These are phyloP conservation scores for Fusarium luffae DNA, from an alignment of 2,329 filamentous ascomycete genomes.

Conservation along the genomic window DNA sequence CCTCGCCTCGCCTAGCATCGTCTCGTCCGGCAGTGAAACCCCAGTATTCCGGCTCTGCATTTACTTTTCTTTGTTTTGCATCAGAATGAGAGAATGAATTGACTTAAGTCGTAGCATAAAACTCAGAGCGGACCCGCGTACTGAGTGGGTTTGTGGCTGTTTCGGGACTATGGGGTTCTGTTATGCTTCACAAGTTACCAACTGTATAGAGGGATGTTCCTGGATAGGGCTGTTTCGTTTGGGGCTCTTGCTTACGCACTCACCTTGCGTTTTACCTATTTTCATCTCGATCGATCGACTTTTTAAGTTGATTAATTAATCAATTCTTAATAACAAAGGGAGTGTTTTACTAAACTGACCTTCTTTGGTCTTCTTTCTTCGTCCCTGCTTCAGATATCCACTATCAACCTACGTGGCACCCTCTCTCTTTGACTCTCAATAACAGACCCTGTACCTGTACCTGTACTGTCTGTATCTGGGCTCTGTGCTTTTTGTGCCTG, in stretches of 20 bases:
- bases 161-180: conserved; percentile 34
- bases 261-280: conserved; percentile 6
- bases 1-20: conserved; percentile 13
- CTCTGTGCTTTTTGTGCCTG: conserved; percentile 12
- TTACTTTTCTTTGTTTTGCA: conserved; percentile 14
- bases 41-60: conserved; percentile 18
- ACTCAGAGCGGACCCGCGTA: not conserved
- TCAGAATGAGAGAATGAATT: conserved; percentile 8
- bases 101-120: conserved; percentile 21
- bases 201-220: not conserved
- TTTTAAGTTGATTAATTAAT: not conserved
- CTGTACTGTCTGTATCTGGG: not conserved
- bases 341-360: not conserved
- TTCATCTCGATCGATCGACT: conserved; percentile 23
- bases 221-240: conserved; percentile 10
- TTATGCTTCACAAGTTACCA: conserved; percentile 17
- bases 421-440: not conserved
- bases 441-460: conserved; percentile 14
- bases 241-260: conserved; percentile 1
- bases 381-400: conserved; percentile 5
- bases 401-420: conserved; percentile 26
- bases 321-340: not conserved
- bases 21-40: conserved; percentile 38
- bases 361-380: not conserved
- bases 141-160: conserved; percentile 26